phyloP scores from a whole-genome alignment of 768 basidiomycete species.

The Rhodotorula babjevae region DNA sequence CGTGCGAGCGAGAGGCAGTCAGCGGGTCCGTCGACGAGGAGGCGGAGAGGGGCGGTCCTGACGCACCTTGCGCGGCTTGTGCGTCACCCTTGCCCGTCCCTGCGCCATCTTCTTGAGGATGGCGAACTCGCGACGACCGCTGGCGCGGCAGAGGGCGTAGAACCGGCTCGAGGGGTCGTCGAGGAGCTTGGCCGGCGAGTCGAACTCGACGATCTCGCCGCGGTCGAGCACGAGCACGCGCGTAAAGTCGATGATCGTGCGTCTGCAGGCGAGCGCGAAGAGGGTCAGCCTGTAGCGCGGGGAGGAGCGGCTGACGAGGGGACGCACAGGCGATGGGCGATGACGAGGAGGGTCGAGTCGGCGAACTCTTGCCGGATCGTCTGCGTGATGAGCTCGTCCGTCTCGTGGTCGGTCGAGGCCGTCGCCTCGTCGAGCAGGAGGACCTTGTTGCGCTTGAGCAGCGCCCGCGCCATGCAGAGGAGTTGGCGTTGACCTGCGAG shows the following conservation, averaged over 20 bases:
- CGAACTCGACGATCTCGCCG: slow-evolving; percentile 40
- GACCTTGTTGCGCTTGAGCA: slow-evolving; percentile 35
- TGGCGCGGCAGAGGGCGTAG: slow-evolving; percentile 38
- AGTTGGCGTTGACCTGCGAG: slow-evolving; percentile 63
- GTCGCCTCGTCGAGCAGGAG: slow-evolving; percentile 39
- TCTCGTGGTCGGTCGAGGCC: slow-evolving; percentile 51
- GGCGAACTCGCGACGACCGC: slow-evolving; percentile 30
- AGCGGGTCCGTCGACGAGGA: background rate
- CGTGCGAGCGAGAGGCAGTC: background rate
- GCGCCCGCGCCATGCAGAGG: slow-evolving; percentile 45
- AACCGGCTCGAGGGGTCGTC: slow-evolving; percentile 39
- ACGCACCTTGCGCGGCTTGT: slow-evolving; percentile 31
- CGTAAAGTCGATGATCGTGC: slow-evolving; percentile 42
- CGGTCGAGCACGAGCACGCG: slow-evolving; percentile 40
- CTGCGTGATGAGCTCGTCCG: slow-evolving; percentile 36
- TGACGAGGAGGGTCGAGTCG: slow-evolving; percentile 40
- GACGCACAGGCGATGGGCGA: slow-evolving; percentile 25
- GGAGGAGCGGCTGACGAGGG: background rate
- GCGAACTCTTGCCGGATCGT: slow-evolving; percentile 41
- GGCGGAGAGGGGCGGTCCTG: too few species aligned
- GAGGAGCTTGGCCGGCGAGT: slow-evolving; percentile 39
- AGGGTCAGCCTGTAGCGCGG: background rate
- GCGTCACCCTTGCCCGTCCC: slow-evolving; percentile 20
- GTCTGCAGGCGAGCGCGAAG: slow-evolving; percentile 1
- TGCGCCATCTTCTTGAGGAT: slow-evolving; percentile 29